These are phyloP conservation scores for Paramecium bursaria DNA, from an alignment of 73 alveolate genomes.

Conservation along the genomic window DNA sequence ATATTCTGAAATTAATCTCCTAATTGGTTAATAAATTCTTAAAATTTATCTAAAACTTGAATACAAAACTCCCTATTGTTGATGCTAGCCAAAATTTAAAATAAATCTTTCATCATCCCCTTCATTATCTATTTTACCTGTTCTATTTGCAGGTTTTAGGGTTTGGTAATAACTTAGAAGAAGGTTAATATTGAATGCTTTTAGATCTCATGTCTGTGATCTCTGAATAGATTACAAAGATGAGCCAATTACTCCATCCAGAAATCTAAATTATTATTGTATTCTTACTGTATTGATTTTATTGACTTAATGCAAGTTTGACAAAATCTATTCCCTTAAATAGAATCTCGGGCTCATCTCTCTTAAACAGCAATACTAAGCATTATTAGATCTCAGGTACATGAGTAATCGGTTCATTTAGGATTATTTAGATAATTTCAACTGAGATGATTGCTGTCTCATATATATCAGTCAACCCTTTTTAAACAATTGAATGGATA, in stretches of 20 bases:
- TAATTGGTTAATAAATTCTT: no score
- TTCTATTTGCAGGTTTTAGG: background rate
- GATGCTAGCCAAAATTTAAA: background rate
- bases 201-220: constrained; percentile 50
- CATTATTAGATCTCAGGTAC: constrained; percentile 34
- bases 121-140: constrained; percentile 4
- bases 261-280: background rate
- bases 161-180: constrained; percentile 21
- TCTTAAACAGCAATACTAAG: constrained; percentile 1
- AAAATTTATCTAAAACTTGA: constrained; percentile 10
- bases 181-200: constrained; percentile 50
- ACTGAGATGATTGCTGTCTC: constrained; percentile 31
- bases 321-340: constrained; percentile 10
- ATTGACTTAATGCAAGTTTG: background rate
- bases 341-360: constrained; percentile 27
- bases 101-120: constrained; percentile 54
- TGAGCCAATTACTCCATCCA: constrained; percentile 63
- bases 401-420: constrained; percentile 15
- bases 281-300: background rate
- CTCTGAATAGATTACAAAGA: constrained; percentile 35
- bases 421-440: background rate
- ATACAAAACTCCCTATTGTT: constrained; percentile 3
- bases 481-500: background rate
- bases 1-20: constrained; percentile 26
- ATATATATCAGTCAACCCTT: background rate